These are phyloP conservation scores for Quercus aquifolioides DNA, from an alignment of 306 rosid genomes.

Conservation along the genomic window DNA sequence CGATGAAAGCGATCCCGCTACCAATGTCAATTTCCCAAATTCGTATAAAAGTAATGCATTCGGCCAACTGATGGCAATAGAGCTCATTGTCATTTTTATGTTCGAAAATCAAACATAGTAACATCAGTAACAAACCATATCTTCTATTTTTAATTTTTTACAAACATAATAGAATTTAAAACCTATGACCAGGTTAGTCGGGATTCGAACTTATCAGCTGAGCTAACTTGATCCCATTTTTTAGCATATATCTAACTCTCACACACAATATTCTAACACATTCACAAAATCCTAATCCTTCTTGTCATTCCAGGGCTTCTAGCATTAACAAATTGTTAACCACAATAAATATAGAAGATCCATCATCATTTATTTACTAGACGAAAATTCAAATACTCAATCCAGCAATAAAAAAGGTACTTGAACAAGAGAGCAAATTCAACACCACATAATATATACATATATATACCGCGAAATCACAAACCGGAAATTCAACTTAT, in stretches of 20 bases:
- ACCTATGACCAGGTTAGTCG: too few species aligned
- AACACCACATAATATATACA: background rate
- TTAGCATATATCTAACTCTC: too few species aligned
- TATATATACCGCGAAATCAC: background rate
- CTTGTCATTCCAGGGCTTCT: background rate
- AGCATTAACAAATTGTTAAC: too few species aligned
- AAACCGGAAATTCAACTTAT: background rate
- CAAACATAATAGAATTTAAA: too few species aligned
- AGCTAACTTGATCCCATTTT: too few species aligned
- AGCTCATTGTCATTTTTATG: background rate
- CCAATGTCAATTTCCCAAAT: background rate
- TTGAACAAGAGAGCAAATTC: slow-evolving; percentile 2
- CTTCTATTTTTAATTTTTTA: too few species aligned
- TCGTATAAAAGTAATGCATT: background rate
- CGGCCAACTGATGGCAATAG: background rate
- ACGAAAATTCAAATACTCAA: background rate
- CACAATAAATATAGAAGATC: background rate
- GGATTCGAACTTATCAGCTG: too few species aligned
- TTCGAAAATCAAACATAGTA: background rate
- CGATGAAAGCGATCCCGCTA: too few species aligned
- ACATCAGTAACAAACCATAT: too few species aligned
- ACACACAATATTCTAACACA: background rate
- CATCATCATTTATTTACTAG: slow-evolving; percentile 15
- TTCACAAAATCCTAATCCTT: background rate
- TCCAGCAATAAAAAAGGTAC: background rate